Base-by-base conservation (phyloP, 2,329 filamentous ascomycete species). In the Akanthomyces dipterigenus region DNA sequence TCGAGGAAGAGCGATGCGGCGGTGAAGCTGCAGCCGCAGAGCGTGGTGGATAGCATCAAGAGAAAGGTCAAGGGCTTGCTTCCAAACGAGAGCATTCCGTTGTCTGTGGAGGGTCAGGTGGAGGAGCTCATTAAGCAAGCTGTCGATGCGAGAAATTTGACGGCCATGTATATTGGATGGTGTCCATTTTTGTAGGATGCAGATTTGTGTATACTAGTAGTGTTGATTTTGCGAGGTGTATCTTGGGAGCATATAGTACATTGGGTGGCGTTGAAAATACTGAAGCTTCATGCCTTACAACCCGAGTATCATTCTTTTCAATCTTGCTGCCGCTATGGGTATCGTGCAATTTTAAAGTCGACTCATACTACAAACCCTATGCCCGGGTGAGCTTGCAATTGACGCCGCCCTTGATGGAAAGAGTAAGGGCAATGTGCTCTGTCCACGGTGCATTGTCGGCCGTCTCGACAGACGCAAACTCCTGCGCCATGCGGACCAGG, bases 151-250 rank as follows among this genome's bases (percentile, higher is more conserved):
- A 83, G 78, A 70, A 96, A 95, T 72, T 74, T 99, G 75, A 85
- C 90, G 20, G 85, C 87, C 43, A 99, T 99, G 96, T 99, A 98
- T 75, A 96, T 98, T 75, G 95, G 95, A 22, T 98, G 93, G 93
- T 84, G 82, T 70, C 80, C 83, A 24, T 86, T 86, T 67, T 71
- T 86, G 68, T 85, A 28, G n/a, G 11, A 3, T 42, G 51, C 14
- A 18, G 9, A n/a, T 28, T 28, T 36, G 26, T 60, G 26, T 45
- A 51, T 53, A 45, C 36, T 26, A 24, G 14, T 20, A n/a, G 20
- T 36, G 31, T 50, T 18, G 11, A 34, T 34, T n/a, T 60, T 28
- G 24, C 45, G 31, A 5, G 14, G n/a, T 28, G n/a, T 55, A 16
- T n/a, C 31, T 24, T 20, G 28, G 40, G 11, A 22, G 26, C 26